phyloP scores from a whole-genome alignment of 176 grass and related monocot species.

The Alloteropsis semialata region DNA sequence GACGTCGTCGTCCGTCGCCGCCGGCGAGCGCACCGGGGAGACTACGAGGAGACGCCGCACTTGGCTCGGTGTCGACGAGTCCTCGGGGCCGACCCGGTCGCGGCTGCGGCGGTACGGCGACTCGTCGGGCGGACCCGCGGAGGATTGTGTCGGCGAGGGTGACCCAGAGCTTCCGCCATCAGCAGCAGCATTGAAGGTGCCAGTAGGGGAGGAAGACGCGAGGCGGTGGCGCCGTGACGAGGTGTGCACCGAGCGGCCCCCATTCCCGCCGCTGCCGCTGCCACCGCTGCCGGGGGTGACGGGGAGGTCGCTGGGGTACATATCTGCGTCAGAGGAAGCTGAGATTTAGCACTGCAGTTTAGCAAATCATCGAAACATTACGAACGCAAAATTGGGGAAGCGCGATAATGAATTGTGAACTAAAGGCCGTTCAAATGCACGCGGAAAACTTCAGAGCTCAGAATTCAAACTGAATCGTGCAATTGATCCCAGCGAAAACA shows the following conservation, averaged over 20 bases:
- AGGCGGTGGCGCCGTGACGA: neutral
- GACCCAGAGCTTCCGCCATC: neutral
- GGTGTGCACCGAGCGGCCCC: neutral
- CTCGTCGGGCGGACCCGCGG: neutral
- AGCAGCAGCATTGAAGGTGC: conserved; percentile 5
- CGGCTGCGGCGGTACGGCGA: neutral
- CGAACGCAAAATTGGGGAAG: neutral
- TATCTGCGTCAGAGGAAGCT: conserved; percentile 8
- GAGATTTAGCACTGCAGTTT: neutral
- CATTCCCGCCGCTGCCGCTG: neutral
- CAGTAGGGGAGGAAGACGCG: neutral
- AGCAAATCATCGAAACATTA: neutral
- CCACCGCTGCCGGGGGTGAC: neutral
- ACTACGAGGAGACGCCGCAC: conserved; percentile 1
- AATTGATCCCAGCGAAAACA: neutral
- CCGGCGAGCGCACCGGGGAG: neutral
- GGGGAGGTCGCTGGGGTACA: neutral
- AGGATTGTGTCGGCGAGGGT: neutral
- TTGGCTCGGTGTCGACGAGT: neutral
- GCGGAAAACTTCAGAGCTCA: conserved; percentile 3
- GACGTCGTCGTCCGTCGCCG: conserved; percentile 30
- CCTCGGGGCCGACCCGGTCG: neutral
- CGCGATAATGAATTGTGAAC: neutral
- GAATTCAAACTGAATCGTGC: neutral
- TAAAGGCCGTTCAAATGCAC: neutral